Base-by-base conservation (phyloP, 192 early-diverging fungal genomes). In the Irineochytrium annulatum region DNA sequence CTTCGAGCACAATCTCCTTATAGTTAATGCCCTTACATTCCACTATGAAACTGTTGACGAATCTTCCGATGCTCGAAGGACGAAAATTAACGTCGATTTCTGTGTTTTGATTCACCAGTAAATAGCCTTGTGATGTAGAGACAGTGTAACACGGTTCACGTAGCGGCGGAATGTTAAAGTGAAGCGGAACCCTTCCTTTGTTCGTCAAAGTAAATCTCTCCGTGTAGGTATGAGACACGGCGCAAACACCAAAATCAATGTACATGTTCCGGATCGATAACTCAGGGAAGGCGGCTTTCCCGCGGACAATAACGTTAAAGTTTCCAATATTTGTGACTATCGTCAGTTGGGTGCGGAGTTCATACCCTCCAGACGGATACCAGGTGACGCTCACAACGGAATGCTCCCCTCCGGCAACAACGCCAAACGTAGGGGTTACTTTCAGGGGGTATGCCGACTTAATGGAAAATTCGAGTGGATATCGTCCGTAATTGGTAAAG, bases 11-110 rank as follows among this genome's bases (percentile, higher is more conserved):
- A 16, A 85, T 67, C 58, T 85, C 83, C 58, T 84, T 85, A 69
- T 82, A 82, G 37, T 79, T 81, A 13, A 85, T 76, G 0, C 83
- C 83, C 54, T 80, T 82, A 59, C 82, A 85, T 44, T 85, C 83
- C 14, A 85, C 60, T 30, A 81, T 63, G 35, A 85, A 75, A 29
- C 69, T 77, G 61, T 65, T 70, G 3, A 76, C 66, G 51, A 77
- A 72, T 29, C 71, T 68, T 13, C 76, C 76, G 39, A 77, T 22
- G 27, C 33, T 31, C 14, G 64, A 53, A 13, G 83, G 83, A 31
- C 62, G 76, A 65, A 85, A 85, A 16, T 64, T 55, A 14, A 84
- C 69, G 24, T 69, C 59, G 0, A 85, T 43, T 28, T 76, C 71
- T 14, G 60, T 53, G 13, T 67, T 58, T 51, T 85, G 75, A 48